Conservation (phyloP, 306 rosid species). For the Sechiopsis laciniata region DNA sequence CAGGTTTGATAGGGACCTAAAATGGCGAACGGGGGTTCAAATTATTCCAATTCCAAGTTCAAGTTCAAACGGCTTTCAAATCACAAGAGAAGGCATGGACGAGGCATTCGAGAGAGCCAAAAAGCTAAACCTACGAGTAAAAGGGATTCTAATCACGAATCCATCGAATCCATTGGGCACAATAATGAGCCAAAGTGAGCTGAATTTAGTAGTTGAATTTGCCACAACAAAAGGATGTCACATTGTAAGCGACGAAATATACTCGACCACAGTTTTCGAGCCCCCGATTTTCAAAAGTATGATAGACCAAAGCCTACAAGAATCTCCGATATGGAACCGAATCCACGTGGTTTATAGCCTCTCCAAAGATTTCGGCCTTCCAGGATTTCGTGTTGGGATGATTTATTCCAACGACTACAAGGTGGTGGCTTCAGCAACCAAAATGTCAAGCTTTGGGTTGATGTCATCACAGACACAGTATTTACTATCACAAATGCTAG, state of each 20-base stretch:
- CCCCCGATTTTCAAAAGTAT: conserved; percentile 48
- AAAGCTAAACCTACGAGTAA: conserved; percentile 42
- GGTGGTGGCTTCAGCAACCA: conserved; percentile 59
- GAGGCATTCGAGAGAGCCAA: conserved; percentile 52
- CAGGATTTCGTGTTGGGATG: conserved; percentile 79
- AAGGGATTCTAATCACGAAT: conserved; percentile 69
- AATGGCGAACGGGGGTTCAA: conserved; percentile 71
- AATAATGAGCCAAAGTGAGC: conserved; percentile 46
- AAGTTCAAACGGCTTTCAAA: conserved; percentile 66
- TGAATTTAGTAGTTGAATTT: conserved; percentile 45
- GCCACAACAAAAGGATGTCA: conserved; percentile 42
- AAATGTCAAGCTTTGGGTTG: conserved; percentile 91
- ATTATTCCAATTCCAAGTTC: conserved; percentile 70
- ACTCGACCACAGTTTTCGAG: conserved; percentile 60
- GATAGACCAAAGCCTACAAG: conserved; percentile 22
- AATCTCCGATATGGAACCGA: conserved; percentile 23
- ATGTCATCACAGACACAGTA: conserved; percentile 75
- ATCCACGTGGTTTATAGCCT: conserved; percentile 66
- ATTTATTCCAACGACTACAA: conserved; percentile 49
- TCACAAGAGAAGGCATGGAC: conserved; percentile 47
- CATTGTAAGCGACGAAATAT: conserved; percentile 75
- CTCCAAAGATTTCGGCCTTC: conserved; percentile 67
- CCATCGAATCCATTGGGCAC: conserved; percentile 86
- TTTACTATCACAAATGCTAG: conserved; percentile 42
- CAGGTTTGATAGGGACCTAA: conserved; percentile 81